Evolutionary conservation across 495 filamentous ascomycete species (phyloP).

Genomic region (Lichenothelia convexa): DNA sequence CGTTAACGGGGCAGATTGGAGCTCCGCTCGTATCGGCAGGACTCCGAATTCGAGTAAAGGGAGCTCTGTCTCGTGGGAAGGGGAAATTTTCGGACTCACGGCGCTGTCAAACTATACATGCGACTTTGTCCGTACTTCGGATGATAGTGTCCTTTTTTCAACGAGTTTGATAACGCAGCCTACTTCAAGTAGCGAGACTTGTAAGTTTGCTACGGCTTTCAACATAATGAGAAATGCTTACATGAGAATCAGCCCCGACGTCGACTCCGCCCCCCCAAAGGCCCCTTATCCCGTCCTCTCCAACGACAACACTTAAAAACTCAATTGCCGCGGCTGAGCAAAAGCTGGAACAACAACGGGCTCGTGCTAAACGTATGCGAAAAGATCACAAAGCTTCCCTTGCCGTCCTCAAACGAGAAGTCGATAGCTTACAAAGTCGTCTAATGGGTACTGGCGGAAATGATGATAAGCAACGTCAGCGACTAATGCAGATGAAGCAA

Average conservation of each 20-base stretch:
- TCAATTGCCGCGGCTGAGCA: conserved; percentile 65
- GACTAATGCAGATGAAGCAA: conserved; percentile 55
- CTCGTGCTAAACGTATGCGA: conserved; percentile 52
- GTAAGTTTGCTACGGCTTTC: conserved; percentile 24
- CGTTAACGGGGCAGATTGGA: conserved; percentile 79
- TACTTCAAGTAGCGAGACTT: conserved; percentile 47
- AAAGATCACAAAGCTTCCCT: conserved; percentile 63
- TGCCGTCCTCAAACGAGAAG: conserved; percentile 56
- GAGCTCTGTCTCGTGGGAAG: conserved; percentile 44
- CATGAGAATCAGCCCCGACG: conserved; percentile 17
- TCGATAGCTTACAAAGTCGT: conserved; percentile 49
- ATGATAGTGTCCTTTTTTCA: conserved; percentile 53
- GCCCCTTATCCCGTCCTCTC: conserved; percentile 49
- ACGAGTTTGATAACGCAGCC: conserved; percentile 64
- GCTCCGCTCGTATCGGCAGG: conserved; percentile 48
- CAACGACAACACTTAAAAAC: conserved; percentile 71
- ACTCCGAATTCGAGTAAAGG: conserved; percentile 29
- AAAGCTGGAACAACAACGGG: conserved; percentile 59
- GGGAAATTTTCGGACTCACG: conserved; percentile 77
- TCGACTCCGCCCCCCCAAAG: conserved; percentile 43
- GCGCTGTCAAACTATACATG: conserved; percentile 70
- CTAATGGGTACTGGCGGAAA: conserved; percentile 56
- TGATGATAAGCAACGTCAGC: conserved; percentile 68
- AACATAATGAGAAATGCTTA: conserved; percentile 22
- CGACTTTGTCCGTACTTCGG: conserved; percentile 63